Percentiles rank a stretch among this genome's conserved stretches.
Conservation (phyloP, 805 yeast genomes). For the Kuraishia molischiana region DNA sequence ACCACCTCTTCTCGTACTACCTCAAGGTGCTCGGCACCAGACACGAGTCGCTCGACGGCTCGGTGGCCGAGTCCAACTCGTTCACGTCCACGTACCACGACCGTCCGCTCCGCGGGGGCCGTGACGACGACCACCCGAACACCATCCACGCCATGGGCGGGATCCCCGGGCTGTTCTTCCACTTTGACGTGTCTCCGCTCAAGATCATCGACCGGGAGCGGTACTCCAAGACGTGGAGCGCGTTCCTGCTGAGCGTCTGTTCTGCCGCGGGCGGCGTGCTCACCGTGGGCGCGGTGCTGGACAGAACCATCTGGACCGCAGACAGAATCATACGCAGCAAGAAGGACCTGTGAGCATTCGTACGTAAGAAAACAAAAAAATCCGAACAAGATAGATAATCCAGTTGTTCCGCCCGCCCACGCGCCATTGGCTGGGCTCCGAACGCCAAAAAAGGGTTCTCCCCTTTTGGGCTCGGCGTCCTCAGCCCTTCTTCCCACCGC, state of each 20-base stretch:
- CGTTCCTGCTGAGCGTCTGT: slow-evolving; percentile 71
- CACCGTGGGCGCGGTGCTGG: slow-evolving; percentile 85
- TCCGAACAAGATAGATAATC: neutral
- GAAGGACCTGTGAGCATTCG: slow-evolving; percentile 28
- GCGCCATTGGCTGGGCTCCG: too few relatives aligned
- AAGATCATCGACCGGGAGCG: slow-evolving; percentile 81
- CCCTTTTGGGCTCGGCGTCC: too few relatives aligned
- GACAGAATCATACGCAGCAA: slow-evolving; percentile 65
- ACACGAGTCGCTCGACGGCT: slow-evolving; percentile 55
- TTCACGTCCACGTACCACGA: slow-evolving; percentile 84
- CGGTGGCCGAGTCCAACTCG: slow-evolving; percentile 69
- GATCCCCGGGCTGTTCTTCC: slow-evolving; percentile 78
- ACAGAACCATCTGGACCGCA: slow-evolving; percentile 83
- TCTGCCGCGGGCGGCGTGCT: slow-evolving; percentile 90
- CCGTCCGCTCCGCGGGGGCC: slow-evolving; percentile 77
- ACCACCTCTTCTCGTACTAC: slow-evolving; percentile 65
- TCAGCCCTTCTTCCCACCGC: too few relatives aligned
- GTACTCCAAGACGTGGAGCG: slow-evolving; percentile 68
- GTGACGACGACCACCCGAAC: slow-evolving; percentile 85
- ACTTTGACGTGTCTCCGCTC: slow-evolving; percentile 88
- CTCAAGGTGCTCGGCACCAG: slow-evolving; percentile 87
- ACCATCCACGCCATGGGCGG: slow-evolving; percentile 81
- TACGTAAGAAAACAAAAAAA: neutral
- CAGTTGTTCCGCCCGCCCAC: too few relatives aligned
- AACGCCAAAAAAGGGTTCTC: too few relatives aligned